These are phyloP conservation scores for Penicillium brevicompactum DNA, from an alignment of 2,329 filamentous ascomycete genomes.

Conservation along the genomic window DNA sequence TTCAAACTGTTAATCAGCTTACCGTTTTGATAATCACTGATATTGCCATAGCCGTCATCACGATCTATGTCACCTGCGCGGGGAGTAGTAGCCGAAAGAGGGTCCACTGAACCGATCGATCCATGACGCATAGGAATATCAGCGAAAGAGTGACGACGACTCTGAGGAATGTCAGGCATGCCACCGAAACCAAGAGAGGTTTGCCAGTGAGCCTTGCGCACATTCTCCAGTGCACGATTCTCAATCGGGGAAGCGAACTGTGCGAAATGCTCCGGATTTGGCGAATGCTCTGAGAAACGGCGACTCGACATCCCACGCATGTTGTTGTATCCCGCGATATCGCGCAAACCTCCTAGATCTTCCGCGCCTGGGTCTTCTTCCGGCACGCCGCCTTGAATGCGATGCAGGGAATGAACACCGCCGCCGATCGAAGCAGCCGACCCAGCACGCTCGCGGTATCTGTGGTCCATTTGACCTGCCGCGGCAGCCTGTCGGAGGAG, in stretches of 20 bases:
- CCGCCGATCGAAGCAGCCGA: constrained; percentile 42
- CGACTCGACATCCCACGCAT: constrained; percentile 40
- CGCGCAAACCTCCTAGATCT: constrained; percentile 47
- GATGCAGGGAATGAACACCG: constrained; percentile 38
- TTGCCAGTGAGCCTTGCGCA: constrained; percentile 54
- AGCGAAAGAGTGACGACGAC: constrained; percentile 54
- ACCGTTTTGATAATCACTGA: constrained; percentile 38
- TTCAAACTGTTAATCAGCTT: constrained; percentile 40
- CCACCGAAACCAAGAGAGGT: constrained; percentile 53
- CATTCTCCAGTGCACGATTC: constrained; percentile 47
- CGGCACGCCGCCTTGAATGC: constrained; percentile 43
- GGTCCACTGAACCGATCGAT: constrained; percentile 39
- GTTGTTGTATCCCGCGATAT: constrained; percentile 42
- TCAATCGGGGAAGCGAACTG: constrained; percentile 40
- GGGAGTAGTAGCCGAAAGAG: constrained; percentile 26
- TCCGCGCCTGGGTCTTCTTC: constrained; percentile 50
- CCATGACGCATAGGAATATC: constrained; percentile 52
- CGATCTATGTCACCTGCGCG: constrained; percentile 39
- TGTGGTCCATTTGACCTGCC: constrained; percentile 41
- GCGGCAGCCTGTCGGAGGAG: constrained; percentile 48
- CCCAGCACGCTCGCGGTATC: constrained; percentile 44
- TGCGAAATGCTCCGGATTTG: constrained; percentile 44
- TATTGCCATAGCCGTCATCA: constrained; percentile 40
- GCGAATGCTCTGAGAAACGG: constrained; percentile 49
- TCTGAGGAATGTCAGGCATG: constrained; percentile 50